Evolutionary conservation across 768 basidiomycete species (phyloP).

Genomic region (Boletus coccyginus): DNA sequence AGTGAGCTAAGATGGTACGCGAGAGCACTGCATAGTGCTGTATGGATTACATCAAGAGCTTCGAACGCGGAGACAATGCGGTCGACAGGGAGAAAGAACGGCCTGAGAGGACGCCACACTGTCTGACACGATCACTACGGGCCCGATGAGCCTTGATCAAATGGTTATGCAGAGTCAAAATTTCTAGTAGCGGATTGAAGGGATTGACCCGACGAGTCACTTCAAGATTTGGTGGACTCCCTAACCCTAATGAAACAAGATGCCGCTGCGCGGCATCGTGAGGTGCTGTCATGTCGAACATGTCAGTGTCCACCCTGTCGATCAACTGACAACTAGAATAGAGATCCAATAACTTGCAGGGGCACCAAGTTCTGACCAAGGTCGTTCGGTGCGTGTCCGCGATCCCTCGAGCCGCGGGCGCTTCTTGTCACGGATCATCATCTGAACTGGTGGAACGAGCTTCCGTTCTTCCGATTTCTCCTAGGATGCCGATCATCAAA

Average conservation of each 20-base stretch:
- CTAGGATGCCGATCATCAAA: neutral
- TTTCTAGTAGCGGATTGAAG: too few species aligned
- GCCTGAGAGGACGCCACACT: conserved; percentile 1
- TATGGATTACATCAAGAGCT: neutral
- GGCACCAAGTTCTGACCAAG: too few species aligned
- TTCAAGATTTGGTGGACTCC: too few species aligned
- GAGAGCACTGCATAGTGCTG: neutral
- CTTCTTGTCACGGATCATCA: conserved; percentile 5
- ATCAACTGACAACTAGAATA: too few species aligned
- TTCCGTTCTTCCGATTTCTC: neutral
- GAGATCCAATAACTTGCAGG: too few species aligned
- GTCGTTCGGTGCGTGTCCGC: too few species aligned
- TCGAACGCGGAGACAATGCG: conserved; percentile 25
- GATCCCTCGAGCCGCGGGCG: neutral
- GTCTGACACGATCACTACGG: neutral
- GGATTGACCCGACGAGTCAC: too few species aligned
- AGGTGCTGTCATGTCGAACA: too few species aligned
- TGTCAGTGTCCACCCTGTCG: too few species aligned
- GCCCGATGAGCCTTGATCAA: too few species aligned
- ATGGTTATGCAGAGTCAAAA: neutral
- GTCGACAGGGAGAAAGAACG: conserved; percentile 25
- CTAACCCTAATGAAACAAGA: too few species aligned
- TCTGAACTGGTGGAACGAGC: neutral
- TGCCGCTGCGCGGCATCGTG: too few species aligned
- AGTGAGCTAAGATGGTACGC: neutral